Conservation (phyloP, 164 flowering plant genomes). For the Nelumbo lutea region DNA sequence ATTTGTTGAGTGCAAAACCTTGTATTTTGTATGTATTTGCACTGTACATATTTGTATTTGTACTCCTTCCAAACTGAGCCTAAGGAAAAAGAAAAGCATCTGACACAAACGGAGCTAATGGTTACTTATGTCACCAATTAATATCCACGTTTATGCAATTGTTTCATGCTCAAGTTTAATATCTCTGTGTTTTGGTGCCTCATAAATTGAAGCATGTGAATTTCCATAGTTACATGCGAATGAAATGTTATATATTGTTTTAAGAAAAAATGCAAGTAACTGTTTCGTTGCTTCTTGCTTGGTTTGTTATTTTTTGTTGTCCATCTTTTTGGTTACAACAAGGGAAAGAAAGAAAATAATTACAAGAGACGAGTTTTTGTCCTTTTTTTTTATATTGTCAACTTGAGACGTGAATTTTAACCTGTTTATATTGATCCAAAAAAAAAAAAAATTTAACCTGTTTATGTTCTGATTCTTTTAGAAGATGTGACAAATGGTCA, state of each 20-base stretch:
- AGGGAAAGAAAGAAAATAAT: too few species aligned
- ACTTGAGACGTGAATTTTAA: too few species aligned
- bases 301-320: neutral
- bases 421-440: neutral
- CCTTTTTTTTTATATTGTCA: too few species aligned
- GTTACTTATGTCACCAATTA: too few species aligned
- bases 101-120: neutral
- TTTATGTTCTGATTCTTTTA: constrained; percentile 19
- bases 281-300: neutral
- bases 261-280: too few species aligned
- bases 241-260: too few species aligned
- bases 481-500: constrained; percentile 41
- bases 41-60: neutral
- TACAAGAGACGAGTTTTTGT: too few species aligned
- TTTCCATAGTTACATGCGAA: too few species aligned
- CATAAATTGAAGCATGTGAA: too few species aligned
- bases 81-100: neutral
- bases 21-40: neutral
- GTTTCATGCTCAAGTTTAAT: too few species aligned
- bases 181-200: too few species aligned
- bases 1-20: neutral
- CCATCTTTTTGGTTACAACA: neutral
- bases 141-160: too few species aligned
- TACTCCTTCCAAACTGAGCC: neutral
- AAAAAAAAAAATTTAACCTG: neutral